Percentiles rank a stretch among this genome's conserved stretches.
Evolutionary conservation across 176 grass and related monocot species (phyloP).

Genomic region (Cenchrus fungigraminus): DNA sequence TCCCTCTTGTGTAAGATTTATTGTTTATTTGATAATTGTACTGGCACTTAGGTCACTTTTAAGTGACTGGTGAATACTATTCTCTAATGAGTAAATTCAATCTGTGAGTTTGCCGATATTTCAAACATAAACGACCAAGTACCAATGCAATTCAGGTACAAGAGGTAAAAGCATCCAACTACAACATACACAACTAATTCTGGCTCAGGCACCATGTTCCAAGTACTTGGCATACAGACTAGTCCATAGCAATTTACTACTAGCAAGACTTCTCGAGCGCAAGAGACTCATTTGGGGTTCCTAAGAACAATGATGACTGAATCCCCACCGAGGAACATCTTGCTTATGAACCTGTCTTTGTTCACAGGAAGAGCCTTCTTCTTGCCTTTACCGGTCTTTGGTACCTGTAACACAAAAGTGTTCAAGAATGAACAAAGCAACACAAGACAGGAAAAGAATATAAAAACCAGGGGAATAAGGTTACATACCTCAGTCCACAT

Average conservation of each 20-base stretch:
- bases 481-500: conserved; percentile 91
- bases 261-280: background rate
- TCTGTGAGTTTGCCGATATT: background rate
- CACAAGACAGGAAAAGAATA: background rate
- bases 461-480: background rate
- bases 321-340: conserved; percentile 96
- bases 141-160: conserved; percentile 24
- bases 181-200: background rate
- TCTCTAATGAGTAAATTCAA: background rate
- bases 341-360: conserved; percentile 97
- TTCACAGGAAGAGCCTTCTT: conserved; percentile 96
- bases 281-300: conserved; percentile 70
- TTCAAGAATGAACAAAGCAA: background rate
- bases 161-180: conserved; percentile 25
- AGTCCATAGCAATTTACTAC: conserved; percentile 8
- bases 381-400: conserved; percentile 97
- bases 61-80: background rate
- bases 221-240: conserved; percentile 10
- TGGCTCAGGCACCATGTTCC: background rate
- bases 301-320: conserved; percentile 91
- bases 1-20: no score
- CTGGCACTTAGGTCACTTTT: background rate
- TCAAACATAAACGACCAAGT: background rate
- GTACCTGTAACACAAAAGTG: conserved; percentile 40
- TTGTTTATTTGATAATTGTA: no score